Percentiles rank a stretch among this genome's conserved stretches.
Conservation (phyloP, 768 basidiomycete genomes). For the Trametes meyenii region DNA sequence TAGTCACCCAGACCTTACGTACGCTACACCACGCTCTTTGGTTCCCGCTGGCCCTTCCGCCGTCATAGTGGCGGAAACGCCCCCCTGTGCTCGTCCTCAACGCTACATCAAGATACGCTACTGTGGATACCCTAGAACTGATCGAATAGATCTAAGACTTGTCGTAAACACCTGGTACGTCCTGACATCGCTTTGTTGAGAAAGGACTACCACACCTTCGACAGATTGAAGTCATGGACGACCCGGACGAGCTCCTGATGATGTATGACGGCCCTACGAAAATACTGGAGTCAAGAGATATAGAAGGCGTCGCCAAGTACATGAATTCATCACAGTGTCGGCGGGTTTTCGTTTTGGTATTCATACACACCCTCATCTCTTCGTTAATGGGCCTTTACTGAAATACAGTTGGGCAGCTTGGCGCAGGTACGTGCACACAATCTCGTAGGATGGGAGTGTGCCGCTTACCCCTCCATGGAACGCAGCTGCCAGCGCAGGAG, state of each 20-base stretch:
- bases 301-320: conserved; percentile 60
- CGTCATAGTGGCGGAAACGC: too few relatives aligned
- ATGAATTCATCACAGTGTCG: conserved; percentile 70
- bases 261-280: conserved; percentile 31
- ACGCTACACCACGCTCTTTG: background rate
- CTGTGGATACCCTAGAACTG: too few relatives aligned
- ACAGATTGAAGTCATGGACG: conserved; percentile 14
- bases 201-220: background rate
- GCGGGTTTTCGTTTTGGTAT: conserved; percentile 74
- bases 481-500: conserved; percentile 43
- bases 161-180: too few relatives aligned
- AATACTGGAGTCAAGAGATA: conserved; percentile 40
- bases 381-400: background rate
- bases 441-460: background rate
- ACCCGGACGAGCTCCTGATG: conserved; percentile 20
- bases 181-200: too few relatives aligned
- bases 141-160: too few relatives aligned
- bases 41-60: background rate
- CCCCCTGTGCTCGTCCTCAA: too few relatives aligned
- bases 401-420: conserved; percentile 46
- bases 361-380: conserved; percentile 17
- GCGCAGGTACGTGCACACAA: conserved; percentile 56
- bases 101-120: too few relatives aligned
- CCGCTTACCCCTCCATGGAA: background rate
- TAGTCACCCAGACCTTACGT: background rate